phyloP scores from a whole-genome alignment of 805 yeast species.

The Saturnispora sanitii region DNA sequence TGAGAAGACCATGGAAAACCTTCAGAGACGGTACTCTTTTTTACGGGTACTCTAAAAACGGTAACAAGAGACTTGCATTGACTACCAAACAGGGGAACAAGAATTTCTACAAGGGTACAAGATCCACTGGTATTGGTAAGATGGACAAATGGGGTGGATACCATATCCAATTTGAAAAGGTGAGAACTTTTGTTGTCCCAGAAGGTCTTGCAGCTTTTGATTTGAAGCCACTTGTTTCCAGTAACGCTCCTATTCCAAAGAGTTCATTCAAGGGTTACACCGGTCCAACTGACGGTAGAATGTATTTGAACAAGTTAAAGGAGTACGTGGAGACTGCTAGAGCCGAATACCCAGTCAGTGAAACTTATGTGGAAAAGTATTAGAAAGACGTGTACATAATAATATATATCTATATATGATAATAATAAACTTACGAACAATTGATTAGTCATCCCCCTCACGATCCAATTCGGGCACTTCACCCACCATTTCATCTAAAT shows the following conservation, averaged over 20 bases:
- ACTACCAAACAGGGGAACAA: slow-evolving; percentile 94
- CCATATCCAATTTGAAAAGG: slow-evolving; percentile 71
- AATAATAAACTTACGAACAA: no score
- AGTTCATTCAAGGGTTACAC: slow-evolving; percentile 61
- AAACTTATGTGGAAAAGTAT: slow-evolving; percentile 26
- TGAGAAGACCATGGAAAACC: slow-evolving; percentile 85
- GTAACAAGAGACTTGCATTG: slow-evolving; percentile 73
- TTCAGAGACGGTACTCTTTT: slow-evolving; percentile 74
- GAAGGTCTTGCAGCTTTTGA: slow-evolving; percentile 21
- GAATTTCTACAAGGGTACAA: slow-evolving; percentile 90
- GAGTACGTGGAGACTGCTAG: slow-evolving; percentile 71
- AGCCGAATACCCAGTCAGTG: slow-evolving; percentile 28
- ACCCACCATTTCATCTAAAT: slow-evolving; percentile 2
- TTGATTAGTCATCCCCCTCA: slow-evolving; percentile 3
- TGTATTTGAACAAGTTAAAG: slow-evolving; percentile 60
- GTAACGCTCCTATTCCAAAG: slow-evolving; percentile 57
- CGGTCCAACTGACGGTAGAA: slow-evolving; percentile 60
- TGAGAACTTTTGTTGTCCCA: slow-evolving; percentile 86
- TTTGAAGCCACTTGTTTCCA: slow-evolving; percentile 71
- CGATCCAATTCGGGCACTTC: slow-evolving; percentile 3
- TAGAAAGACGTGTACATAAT: slow-evolving; percentile 6
- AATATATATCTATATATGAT: neutral
- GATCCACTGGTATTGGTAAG: slow-evolving; percentile 91
- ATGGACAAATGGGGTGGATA: slow-evolving; percentile 47
- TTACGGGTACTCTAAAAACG: slow-evolving; percentile 70